Evolutionary conservation across 1,284 basidiomycete genomes (phyloP), one percentile per base, ranked within the genome.

Genomic region (Neonothopanus nambi): DNA sequence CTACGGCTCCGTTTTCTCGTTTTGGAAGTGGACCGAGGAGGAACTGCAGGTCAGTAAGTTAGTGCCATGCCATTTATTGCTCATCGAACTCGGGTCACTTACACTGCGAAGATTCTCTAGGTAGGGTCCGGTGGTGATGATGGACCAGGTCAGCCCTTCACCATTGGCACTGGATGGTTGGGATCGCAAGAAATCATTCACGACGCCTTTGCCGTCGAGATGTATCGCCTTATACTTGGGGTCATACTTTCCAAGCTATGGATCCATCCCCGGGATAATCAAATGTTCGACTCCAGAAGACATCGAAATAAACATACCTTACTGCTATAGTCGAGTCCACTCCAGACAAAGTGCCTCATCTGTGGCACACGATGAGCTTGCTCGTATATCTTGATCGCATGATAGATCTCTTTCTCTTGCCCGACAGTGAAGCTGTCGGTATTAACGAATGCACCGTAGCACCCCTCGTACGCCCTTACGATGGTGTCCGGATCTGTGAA

Each of bases 321-420:
- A 51, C 65, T 66, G 5, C 63, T 62, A 57, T 79, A 78, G 52
- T 75, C 73, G 15, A 80, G 65, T 50, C 66, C 73, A 58, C 75
- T 77, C 74, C 74, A 80, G 24, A 80, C 65, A 49, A 75, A 76
- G 57, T 80, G 78, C 17, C 67, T 63, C 39, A 78, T 61, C 24
- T 68, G 61, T 9, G 62, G 61, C 1, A 59, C 65, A 40, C 73
- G 68, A 56, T 76, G 73, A 3, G 79, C 76, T 17, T 72, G 61
- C 59, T 81, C 78, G 56, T 75, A 80, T 12, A 80, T 73, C 41
- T 74, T 67, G 52, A 78, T 69, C 0, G 74, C 75, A 11, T 66
- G 60, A 44, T 70, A 76, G 1, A 75, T 71, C 60, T 78, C 76
- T 42, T 65, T 68, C 59, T 71, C 62, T 61, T 77, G 74, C 9